Percentiles rank a stretch among this genome's conserved stretches.
phyloP scores from a whole-genome alignment of 306 rosid species.

The Canavalia gladiata region DNA sequence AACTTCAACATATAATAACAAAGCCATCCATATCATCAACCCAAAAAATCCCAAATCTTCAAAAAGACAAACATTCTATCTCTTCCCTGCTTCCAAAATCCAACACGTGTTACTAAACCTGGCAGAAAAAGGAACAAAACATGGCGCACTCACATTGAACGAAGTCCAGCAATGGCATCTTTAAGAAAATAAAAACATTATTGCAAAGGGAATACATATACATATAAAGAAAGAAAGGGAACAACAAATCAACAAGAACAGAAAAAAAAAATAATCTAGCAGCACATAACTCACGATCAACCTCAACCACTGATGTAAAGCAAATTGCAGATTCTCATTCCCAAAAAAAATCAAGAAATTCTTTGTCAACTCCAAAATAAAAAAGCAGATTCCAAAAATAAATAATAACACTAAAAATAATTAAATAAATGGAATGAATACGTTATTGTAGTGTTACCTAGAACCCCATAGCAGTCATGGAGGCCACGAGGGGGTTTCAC shows the following conservation, averaged over 20 bases:
- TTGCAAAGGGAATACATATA: background rate
- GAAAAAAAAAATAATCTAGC: constrained; percentile 15
- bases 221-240: constrained; percentile 18
- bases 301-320: constrained; percentile 48
- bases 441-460: constrained; percentile 51
- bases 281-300: constrained; percentile 26
- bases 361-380: background rate
- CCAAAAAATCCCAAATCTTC: background rate
- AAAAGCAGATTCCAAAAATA: constrained; percentile 31
- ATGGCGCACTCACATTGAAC: constrained; percentile 13
- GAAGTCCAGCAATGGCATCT: constrained; percentile 38
- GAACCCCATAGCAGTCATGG: constrained; percentile 85
- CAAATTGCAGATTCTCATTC: constrained; percentile 39
- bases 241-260: background rate
- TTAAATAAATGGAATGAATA: background rate
- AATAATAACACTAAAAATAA: background rate
- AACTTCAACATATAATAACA: background rate
- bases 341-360: background rate
- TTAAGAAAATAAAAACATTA: constrained; percentile 12
- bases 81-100: constrained; percentile 34
- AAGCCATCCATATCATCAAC: background rate
- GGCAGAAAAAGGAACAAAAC: constrained; percentile 13
- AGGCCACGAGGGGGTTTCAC: constrained; percentile 67
- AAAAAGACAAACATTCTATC: background rate
- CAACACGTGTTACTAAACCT: constrained; percentile 4